A percentile compares a stretch with the other conserved stretches of the same genome.
These are phyloP conservation scores for Termitomyces sp. DNA, from an alignment of 768 basidiomycete genomes.

Conservation along the genomic window DNA sequence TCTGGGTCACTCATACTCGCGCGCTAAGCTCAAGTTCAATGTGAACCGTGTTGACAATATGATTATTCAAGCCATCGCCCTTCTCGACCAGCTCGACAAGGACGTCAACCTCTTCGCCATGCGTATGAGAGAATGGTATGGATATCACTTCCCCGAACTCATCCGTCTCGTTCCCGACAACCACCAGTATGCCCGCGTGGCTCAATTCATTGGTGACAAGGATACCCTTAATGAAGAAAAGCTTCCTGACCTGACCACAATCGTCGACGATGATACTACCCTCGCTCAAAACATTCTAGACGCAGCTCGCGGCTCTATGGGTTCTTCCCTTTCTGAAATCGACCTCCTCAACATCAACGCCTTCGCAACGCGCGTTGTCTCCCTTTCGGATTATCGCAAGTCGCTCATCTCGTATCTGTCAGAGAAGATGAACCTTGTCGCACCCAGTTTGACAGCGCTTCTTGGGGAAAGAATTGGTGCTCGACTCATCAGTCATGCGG, in stretches of 20 bases:
- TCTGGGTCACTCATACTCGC: slow-evolving; percentile 94
- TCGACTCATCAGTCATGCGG: slow-evolving; percentile 90
- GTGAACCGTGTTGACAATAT: slow-evolving; percentile 96
- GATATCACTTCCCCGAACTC: slow-evolving; percentile 98
- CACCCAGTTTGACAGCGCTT: slow-evolving; percentile 86
- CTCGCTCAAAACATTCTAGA: slow-evolving; percentile 93
- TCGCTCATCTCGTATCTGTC: slow-evolving; percentile 79
- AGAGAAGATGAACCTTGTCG: slow-evolving; percentile 98
- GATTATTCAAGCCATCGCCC: slow-evolving; percentile 99
- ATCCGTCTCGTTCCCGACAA: slow-evolving; percentile 92
- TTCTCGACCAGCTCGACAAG: slow-evolving; percentile 98
- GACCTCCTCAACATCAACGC: slow-evolving; percentile 95
- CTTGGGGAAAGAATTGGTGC: slow-evolving; percentile 92
- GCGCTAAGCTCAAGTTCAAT: slow-evolving; percentile 97
- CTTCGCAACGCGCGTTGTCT: slow-evolving; percentile 87
- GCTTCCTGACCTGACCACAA: slow-evolving; percentile 67
- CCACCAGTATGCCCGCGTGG: slow-evolving; percentile 84
- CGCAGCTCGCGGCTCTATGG: slow-evolving; percentile 92
- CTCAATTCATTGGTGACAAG: slow-evolving; percentile 87
- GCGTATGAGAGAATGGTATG: slow-evolving; percentile 98
- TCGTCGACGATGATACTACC: slow-evolving; percentile 80
- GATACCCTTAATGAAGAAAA: slow-evolving; percentile 73
- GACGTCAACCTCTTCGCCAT: slow-evolving; percentile 98
- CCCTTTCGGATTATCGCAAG: slow-evolving; percentile 91
- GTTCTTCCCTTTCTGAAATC: slow-evolving; percentile 82